Conservation (phyloP, 139 green algal species). For the Closterium sp. region DNA sequence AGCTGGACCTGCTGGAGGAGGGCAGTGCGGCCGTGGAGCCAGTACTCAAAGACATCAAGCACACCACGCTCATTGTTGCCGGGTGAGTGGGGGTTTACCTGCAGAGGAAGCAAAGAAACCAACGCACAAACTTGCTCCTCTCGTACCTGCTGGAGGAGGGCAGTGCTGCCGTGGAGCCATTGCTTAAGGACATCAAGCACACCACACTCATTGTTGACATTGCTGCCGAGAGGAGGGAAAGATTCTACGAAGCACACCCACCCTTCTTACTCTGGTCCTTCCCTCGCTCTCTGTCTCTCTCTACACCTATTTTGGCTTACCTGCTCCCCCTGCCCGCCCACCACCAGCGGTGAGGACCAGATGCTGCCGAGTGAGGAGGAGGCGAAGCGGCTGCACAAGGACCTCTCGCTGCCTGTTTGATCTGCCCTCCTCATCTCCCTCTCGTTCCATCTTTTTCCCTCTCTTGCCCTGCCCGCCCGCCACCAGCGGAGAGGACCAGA, state of each 20-base stretch:
- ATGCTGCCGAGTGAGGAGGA: constrained; percentile 47
- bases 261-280: no score
- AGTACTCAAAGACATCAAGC: background rate
- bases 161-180: background rate
- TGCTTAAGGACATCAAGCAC: background rate
- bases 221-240: no score
- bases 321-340: background rate
- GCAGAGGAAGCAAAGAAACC: no score
- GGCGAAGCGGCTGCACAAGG: constrained; percentile 36
- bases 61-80: background rate
- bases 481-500: constrained; percentile 20
- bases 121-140: no score
- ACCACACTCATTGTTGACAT: background rate
- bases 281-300: background rate
- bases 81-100: background rate
- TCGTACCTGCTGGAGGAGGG: background rate
- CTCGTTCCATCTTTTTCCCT: no score
- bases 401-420: no score
- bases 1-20: background rate
- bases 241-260: no score
- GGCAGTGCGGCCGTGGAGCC: background rate
- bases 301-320: background rate
- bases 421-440: no score
- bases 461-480: background rate
- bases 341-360: constrained; percentile 19